Conservation (phyloP, 805 yeast genomes). For the Candida schatavii region DNA sequence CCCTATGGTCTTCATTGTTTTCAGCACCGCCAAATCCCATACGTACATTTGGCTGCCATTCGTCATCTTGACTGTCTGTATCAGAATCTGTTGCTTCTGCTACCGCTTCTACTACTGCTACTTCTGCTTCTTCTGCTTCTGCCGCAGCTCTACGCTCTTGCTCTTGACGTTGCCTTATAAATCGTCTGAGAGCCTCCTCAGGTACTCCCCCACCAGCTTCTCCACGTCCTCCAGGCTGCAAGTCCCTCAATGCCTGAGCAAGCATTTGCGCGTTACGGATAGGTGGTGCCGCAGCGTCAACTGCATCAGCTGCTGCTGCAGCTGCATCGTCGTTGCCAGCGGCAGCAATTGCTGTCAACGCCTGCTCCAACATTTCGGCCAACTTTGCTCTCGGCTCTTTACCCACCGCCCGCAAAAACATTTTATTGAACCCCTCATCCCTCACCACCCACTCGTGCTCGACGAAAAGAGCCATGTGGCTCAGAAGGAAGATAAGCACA, state of each 20-base stretch:
- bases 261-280: conserved; percentile 2
- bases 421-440: conserved; percentile 65
- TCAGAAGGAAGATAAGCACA: conserved; percentile 37
- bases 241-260: conserved; percentile 1
- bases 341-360: conserved; percentile 9
- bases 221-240: neutral
- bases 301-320: conserved; percentile 14
- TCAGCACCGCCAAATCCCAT: neutral
- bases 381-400: conserved; percentile 44
- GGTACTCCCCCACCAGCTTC: neutral
- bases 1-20: neutral
- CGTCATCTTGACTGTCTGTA: neutral
- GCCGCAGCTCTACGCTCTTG: neutral
- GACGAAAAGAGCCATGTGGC: conserved; percentile 48
- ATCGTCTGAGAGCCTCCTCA: neutral
- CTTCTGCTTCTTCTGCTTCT: neutral
- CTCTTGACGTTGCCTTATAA: neutral
- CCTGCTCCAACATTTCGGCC: conserved; percentile 34
- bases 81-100: neutral
- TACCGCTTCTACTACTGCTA: neutral
- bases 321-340: conserved; percentile 15
- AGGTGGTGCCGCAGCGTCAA: no score
- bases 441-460: conserved; percentile 70
- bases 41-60: neutral
- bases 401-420: conserved; percentile 60